Base-by-base conservation (phyloP, 2,329 filamentous ascomycete genomes). In the Penicillium crustosum region DNA sequence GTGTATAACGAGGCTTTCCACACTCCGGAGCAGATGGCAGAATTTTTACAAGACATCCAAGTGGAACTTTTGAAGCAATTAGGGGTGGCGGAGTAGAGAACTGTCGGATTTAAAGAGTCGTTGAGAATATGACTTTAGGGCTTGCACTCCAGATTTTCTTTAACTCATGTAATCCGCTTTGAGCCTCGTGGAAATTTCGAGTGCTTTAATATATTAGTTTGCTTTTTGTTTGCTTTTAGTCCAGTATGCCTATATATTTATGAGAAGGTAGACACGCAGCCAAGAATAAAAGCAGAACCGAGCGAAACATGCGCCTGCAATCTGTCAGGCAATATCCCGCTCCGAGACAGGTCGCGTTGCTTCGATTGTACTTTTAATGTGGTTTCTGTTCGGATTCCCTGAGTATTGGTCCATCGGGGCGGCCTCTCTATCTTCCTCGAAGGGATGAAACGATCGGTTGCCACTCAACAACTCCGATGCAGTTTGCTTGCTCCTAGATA, bases 1-100 rank as follows among this genome's bases (percentile, higher is more conserved):
- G 68, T 70, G 19, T 75, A 70, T 58, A 74, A 76, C 31, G 65
- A 70, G 53, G 63, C 69, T 9, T 75, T 67, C 55, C 66, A 75
- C 63, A 63, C 55, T 2, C 53, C 33, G 7, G 57, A 42, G 2
- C 68, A 67, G 54, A 70, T 73, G 61, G 42, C 31, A 6, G 58
- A 60, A 42, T 64, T 73, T 42, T 53, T 35, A 25, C 49, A 33
- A 0, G 54, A 57, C 23, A 13, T 53, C 35, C 21, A 48, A 25
- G 38, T 25, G 13, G 25, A 51, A 13, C 13, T 57, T 19, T 47
- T 57, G 35, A 48, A 38, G 9, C 8, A 53, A 48, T 33, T 51
- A 19, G 10, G 23, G 10, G 25, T 51, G 12, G 23, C 7, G 4
- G 49, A 51, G 36, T 51, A 51, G 38, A n/a, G n/a, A 23, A 33